Percentiles rank a stretch among this genome's conserved stretches.
Evolutionary conservation across 2,329 filamentous ascomycete species (phyloP).

Genomic region (Paraphaeosphaeria minitans): DNA sequence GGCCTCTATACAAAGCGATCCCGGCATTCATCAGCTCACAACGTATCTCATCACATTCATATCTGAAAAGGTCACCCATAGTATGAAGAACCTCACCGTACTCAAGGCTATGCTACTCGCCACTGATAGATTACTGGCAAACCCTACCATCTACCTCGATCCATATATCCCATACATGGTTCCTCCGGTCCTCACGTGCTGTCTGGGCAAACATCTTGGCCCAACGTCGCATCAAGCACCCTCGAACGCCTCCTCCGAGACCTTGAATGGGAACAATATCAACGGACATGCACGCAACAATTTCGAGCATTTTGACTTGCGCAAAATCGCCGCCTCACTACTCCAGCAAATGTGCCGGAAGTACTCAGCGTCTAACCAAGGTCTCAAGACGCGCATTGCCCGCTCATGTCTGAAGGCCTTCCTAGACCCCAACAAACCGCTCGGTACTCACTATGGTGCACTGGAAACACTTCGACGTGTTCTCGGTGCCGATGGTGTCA

Average conservation of each 20-base stretch:
- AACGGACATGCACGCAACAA: slow-evolving; percentile 29
- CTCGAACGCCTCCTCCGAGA: slow-evolving; percentile 56
- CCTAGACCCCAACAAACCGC: slow-evolving; percentile 81
- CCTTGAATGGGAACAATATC: slow-evolving; percentile 38
- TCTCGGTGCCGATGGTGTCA: slow-evolving; percentile 70
- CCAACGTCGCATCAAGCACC: slow-evolving; percentile 57
- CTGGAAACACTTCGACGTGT: slow-evolving; percentile 79
- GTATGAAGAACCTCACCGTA: slow-evolving; percentile 85
- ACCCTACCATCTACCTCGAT: slow-evolving; percentile 76
- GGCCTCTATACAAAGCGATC: slow-evolving; percentile 83
- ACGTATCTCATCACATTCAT: slow-evolving; percentile 98
- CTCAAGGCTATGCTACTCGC: slow-evolving; percentile 93
- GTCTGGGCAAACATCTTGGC: slow-evolving; percentile 82
- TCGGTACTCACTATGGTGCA: slow-evolving; percentile 87
- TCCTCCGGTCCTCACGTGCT: slow-evolving; percentile 87
- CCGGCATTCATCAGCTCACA: slow-evolving; percentile 90
- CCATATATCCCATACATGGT: slow-evolving; percentile 74
- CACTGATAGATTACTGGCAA: slow-evolving; percentile 80
- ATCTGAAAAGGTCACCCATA: slow-evolving; percentile 93
- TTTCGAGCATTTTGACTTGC: slow-evolving; percentile 73
- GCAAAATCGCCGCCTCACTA: slow-evolving; percentile 82
- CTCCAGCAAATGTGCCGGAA: slow-evolving; percentile 79
- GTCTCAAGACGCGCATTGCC: slow-evolving; percentile 84
- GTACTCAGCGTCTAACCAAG: slow-evolving; percentile 79
- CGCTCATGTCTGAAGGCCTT: slow-evolving; percentile 93